These are phyloP conservation scores for Baffinella frigidus DNA, from an alignment of 208 protist species.

Conservation along the genomic window DNA sequence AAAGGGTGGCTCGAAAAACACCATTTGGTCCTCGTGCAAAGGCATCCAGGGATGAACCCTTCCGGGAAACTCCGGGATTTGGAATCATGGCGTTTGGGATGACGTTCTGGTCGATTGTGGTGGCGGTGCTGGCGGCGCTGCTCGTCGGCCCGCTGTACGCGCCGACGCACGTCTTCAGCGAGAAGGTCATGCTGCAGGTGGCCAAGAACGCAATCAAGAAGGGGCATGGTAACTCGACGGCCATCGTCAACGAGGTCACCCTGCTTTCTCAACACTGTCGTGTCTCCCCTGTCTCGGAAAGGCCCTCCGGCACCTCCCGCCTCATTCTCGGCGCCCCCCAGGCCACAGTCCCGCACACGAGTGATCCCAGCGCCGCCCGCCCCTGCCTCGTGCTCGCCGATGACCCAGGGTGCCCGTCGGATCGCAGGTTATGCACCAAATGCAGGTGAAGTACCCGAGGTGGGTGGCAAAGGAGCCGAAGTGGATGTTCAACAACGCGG, in stretches of 20 bases:
- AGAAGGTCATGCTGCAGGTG: not conserved
- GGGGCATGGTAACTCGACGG: not conserved
- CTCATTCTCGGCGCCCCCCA: no score
- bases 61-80: no score
- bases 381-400: not conserved
- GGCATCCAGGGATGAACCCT: no score
- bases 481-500: constrained; percentile 71
- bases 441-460: no score
- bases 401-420: not conserved
- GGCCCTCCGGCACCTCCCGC: no score
- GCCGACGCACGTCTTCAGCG: not conserved
- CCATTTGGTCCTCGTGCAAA: no score
- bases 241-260: not conserved
- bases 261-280: not conserved
- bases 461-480: no score
- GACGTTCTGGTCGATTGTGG: not conserved
- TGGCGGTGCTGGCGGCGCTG: not conserved
- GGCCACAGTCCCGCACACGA: not conserved
- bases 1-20: no score
- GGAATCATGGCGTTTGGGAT: no score
- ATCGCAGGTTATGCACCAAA: not conserved
- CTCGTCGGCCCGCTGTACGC: not conserved
- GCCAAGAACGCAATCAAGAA: not conserved
- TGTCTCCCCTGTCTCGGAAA: no score
- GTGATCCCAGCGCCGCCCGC: not conserved